These are phyloP conservation scores for Eimeria falciformis DNA, from an alignment of 169 alveolate genomes.

Conservation along the genomic window DNA sequence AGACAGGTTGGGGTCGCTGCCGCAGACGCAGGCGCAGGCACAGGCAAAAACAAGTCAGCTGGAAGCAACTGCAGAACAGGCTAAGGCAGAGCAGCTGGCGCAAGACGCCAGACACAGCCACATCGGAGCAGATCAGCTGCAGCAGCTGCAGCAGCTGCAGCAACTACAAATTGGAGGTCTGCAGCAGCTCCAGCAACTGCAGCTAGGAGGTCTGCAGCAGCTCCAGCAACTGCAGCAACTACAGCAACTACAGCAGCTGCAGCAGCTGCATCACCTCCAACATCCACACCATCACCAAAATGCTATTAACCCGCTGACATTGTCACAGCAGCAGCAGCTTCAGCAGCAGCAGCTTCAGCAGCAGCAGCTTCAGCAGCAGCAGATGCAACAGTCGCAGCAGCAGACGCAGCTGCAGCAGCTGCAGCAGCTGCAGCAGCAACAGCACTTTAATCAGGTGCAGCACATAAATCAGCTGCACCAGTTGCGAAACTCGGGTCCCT, in stretches of 20 bases:
- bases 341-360: background rate
- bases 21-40: background rate
- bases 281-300: background rate
- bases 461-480: no score
- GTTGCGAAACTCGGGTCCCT: no score
- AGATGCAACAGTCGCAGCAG: no score
- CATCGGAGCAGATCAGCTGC: background rate
- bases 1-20: background rate
- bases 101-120: no score
- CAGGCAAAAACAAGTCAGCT: background rate
- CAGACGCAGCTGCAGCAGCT: no score
- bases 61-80: background rate
- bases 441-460: no score
- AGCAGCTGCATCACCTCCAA: background rate
- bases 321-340: background rate
- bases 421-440: no score
- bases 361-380: no score
- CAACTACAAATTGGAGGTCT: no score
- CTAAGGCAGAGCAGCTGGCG: no score
- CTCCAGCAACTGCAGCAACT: background rate
- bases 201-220: background rate
- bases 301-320: background rate
- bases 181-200: background rate
- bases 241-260: background rate
- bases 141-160: background rate